Evolutionary conservation across 129 eudicot genomes (phyloP), one percentile per base, ranked within the genome.

Genomic region (Chrysanthemum lavandulifolium): DNA sequence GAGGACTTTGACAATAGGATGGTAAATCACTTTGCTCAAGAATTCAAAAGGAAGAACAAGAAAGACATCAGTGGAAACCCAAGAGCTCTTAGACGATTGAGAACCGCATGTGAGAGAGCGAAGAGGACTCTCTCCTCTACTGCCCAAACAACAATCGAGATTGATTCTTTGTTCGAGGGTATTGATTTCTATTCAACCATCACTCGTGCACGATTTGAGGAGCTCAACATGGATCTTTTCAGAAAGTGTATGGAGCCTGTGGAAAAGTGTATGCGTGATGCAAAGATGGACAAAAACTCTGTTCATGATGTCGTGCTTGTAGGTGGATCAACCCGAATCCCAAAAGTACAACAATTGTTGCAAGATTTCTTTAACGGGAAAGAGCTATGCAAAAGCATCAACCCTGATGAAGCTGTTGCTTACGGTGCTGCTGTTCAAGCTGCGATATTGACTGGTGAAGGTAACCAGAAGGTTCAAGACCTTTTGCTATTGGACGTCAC

Each of bases 121-220:
- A 14, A 54, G 60, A 54, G 60, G 60, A 54, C 60, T 15, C 19
- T 54, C 1, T 54, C 60, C 6, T 54, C 60, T 54, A 54, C 60
- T 9, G 16, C 16, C 19, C 21, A 54, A 54, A 54, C 60, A 54
- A 54, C 60, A n/a, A 54, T 54, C 8, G 60, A n/a, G 16, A 14
- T 54, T 54, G 60, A 54, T 15, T 54, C 60, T 3, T 54, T 54
- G 7, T 54, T 14, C 4, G 60, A 54, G 19, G 60, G 21, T 15
- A 54, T 54, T 14, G 60, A 54, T 54, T 54, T 54, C 60, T 54
- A 54, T 54, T 23, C 60, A 54, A 54, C 16, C 60, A 54, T 54
- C 6, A 54, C 60, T 14, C 60, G 25, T 15, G n/a, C 60, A 54
- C 60, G 4, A 13, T 54, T 54, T 14, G 21, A 14, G 1, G 21